Evolutionary conservation across 2,329 filamentous ascomycete species (phyloP).

Genomic region (Penicillium sp.): DNA sequence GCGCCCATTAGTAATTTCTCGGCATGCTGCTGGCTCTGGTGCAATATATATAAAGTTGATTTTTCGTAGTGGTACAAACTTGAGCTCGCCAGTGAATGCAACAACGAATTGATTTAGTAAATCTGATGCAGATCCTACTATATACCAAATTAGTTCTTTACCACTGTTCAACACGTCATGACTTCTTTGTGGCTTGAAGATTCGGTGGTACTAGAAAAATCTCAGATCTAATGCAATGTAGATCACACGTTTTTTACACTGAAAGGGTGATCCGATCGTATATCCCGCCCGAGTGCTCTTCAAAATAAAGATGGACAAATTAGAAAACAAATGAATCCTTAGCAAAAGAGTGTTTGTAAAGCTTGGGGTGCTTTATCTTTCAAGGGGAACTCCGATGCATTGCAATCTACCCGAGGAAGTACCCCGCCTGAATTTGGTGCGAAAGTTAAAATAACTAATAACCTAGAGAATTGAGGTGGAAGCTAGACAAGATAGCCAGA

Average conservation of each 20-base stretch:
- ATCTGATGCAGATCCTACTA: neutral
- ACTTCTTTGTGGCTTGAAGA: neutral
- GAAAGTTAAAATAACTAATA: neutral
- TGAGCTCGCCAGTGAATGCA: too few relatives aligned
- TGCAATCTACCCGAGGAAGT: too few relatives aligned
- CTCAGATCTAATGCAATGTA: neutral
- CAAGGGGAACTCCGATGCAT: too few relatives aligned
- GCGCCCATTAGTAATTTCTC: too few relatives aligned
- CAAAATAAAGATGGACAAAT: too few relatives aligned
- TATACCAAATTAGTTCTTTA: neutral
- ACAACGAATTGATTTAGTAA: neutral
- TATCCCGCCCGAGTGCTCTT: neutral
- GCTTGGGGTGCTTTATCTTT: too few relatives aligned
- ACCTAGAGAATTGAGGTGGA: neutral
- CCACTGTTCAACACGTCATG: slow-evolving; percentile 10
- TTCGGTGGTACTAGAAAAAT: neutral
- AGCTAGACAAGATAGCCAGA: neutral
- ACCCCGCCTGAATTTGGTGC: too few relatives aligned
- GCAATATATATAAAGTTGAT: too few relatives aligned
- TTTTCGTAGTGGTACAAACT: too few relatives aligned
- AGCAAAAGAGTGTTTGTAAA: too few relatives aligned
- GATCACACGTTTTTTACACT: neutral
- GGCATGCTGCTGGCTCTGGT: too few relatives aligned
- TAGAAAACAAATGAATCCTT: neutral
- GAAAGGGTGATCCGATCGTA: neutral